A percentile compares a stretch with the other conserved stretches of the same genome.
Evolutionary conservation across 768 basidiomycete genomes (phyloP).

Genomic region (Bullera alba): DNA sequence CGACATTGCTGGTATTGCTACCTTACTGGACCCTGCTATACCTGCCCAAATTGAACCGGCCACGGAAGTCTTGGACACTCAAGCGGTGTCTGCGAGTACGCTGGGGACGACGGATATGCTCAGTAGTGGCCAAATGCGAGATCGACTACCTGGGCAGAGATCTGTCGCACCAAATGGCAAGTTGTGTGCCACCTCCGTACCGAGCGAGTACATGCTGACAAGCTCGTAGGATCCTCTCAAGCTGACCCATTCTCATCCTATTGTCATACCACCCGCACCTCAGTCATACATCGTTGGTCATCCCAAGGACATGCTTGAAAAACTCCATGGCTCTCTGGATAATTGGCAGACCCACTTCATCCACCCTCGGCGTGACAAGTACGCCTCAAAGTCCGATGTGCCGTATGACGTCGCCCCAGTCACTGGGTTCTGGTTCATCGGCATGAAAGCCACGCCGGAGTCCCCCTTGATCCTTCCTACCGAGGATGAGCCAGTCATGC

Average conservation of each 20-base stretch:
- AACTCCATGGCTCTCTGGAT: constrained; percentile 18
- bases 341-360: constrained; percentile 26
- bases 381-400: background rate
- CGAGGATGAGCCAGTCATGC: constrained; percentile 23
- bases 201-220: background rate
- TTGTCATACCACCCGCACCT: constrained; percentile 28
- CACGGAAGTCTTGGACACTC: constrained; percentile 23
- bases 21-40: constrained; percentile 30
- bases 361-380: constrained; percentile 18
- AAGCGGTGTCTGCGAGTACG: constrained; percentile 28
- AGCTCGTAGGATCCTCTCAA: too few relatives aligned
- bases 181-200: constrained; percentile 1
- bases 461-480: background rate
- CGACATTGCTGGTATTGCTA: constrained; percentile 19
- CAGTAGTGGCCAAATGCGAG: constrained; percentile 32
- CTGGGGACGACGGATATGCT: constrained; percentile 24
- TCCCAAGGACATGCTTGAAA: constrained; percentile 13
- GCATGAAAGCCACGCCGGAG: constrained; percentile 19
- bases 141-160: constrained; percentile 35
- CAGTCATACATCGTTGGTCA: constrained; percentile 20
- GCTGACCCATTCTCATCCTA: constrained; percentile 22
- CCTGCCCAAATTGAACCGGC: constrained; percentile 15
- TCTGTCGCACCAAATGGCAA: constrained; percentile 18
- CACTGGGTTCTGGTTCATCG: constrained; percentile 37
- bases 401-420: constrained; percentile 25